Evolutionary conservation across 1,139 yeast genomes (phyloP), one percentile per base, ranked within the genome.

Genomic region (Candida glucosophila): DNA sequence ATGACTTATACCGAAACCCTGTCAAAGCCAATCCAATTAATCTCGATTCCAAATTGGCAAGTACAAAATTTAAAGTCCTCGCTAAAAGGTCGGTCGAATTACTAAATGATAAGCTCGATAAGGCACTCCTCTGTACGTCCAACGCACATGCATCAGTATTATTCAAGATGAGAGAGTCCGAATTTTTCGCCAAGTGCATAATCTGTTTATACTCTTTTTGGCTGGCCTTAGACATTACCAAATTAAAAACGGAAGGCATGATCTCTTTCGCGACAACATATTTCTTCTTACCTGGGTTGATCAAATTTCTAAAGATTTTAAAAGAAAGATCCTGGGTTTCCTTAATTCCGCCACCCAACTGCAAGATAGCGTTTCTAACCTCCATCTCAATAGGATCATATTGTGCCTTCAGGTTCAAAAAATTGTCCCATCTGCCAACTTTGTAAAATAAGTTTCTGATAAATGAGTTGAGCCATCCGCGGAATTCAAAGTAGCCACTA

Each of bases 141-240:
- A 40, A 39, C 2, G 42, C 32, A 6, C 42, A 29, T 5, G 43
- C 47, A 29, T 57, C 50, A 11, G 69, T 48, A 32, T 62, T 52
- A 14, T 44, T 49, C 29, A 57, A 42, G 19, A 47, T 44, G 11
- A 62, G 52, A 7, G 49, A 47, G 25, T 63, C 55, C 7, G 77
- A 58, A 32, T 64, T 64, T 31, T 72, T 71, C 6, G 67, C 67
- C 12, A 74, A 44, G 20, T 67, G 70, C 20, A 66, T 49, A 3
- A 74, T 49, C 37, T 68, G 73, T 43, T 76, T 76, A 58, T 74
- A 77, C 20, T 69, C 74, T 34, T 70, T 67, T 28, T 59, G 52
- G 16, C 47, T 53, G 4, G 62, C 59, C 20, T 55, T 47, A 19
- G 47, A 39, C 16, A 52, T 46, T 5, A 55, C 47, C 16, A 63